Base-by-base conservation (phyloP, 768 basidiomycete species). In the Suillus placidus region DNA sequence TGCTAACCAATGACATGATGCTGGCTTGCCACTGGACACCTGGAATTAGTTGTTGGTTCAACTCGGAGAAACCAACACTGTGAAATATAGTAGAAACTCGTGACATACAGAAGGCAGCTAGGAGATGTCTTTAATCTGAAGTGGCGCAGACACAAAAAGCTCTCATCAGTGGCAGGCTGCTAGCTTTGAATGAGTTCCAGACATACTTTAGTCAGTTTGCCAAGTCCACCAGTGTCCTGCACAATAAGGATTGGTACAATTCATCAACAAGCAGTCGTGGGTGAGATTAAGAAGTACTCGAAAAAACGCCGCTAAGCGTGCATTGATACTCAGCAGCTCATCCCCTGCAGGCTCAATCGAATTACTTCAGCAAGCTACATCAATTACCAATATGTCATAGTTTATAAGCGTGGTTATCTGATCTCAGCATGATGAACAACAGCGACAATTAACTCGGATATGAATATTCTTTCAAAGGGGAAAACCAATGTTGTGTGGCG, bases 401-500 rank as follows among this genome's bases (percentile, higher is more conserved):
- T 32, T 60, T 60, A 60, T 60, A 30, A 6, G 38, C 18, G 26
- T 32, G 26, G 57, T 40, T 12, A 18, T 58, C 26, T 60, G 58
- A 60, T 60, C 30, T 35, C 8, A 30, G 18, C 40, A 32, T 40
- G 57, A 40, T 26, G 12, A 42, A 38, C 38, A 26, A 35, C 56
- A 26, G 16, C 10, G 26, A 30, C 13, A 20, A 60, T 60, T 20
- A 60, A 30, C 18, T 32, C 18, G 2, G 16, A 40, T 23, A 58
- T 16, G 26, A 26, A 60, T 60, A 1, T 30, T 20, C 4, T n/a
- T 60, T 60, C 13, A 13, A 42, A 32, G 58, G 40, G 20, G 40
- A 60, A 40, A 60, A 60, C 58, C 58, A 60, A 60, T 60, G 58
- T 30, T 32, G 58, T 10, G 58, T 60, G 18, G 18, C 38, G 12